Percentiles rank a stretch among this genome's conserved stretches.
Conservation (phyloP, 805 yeast genomes). For the Zygosaccharomyces bisporus region DNA sequence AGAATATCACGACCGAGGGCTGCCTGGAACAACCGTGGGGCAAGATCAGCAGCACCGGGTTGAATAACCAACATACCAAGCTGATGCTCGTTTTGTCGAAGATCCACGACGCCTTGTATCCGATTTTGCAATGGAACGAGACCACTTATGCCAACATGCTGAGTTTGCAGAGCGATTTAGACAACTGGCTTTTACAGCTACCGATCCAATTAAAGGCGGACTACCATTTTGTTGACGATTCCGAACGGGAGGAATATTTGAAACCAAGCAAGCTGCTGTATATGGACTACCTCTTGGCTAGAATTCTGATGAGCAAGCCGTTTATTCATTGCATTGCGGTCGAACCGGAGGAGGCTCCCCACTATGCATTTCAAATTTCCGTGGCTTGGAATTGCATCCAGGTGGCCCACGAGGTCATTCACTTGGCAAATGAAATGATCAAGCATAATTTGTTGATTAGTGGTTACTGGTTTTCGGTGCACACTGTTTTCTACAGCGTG, state of each 20-base stretch:
- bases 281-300: conserved; percentile 69
- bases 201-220: conserved; percentile 73
- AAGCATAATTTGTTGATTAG: conserved; percentile 68
- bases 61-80: conserved; percentile 82
- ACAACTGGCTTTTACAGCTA: conserved; percentile 65
- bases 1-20: conserved; percentile 67
- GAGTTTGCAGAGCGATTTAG: conserved; percentile 62
- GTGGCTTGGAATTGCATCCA: conserved; percentile 81
- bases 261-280: conserved; percentile 74
- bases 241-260: conserved; percentile 42
- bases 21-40: conserved; percentile 48
- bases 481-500: conserved; percentile 83
- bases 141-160: conserved; percentile 41
- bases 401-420: conserved; percentile 78
- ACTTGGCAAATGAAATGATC: conserved; percentile 76
- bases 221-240: conserved; percentile 56
- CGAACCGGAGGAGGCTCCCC: conserved; percentile 36
- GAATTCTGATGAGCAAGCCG: conserved; percentile 79
- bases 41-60: conserved; percentile 64
- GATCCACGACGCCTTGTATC: conserved; percentile 16
- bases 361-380: conserved; percentile 56
- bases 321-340: conserved; percentile 73
- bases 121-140: conserved; percentile 14
- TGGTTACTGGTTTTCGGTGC: conserved; percentile 88
- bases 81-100: conserved; percentile 57